phyloP scores from a whole-genome alignment of 2,329 filamentous ascomycete genomes.

The Aureobasidium lini region DNA sequence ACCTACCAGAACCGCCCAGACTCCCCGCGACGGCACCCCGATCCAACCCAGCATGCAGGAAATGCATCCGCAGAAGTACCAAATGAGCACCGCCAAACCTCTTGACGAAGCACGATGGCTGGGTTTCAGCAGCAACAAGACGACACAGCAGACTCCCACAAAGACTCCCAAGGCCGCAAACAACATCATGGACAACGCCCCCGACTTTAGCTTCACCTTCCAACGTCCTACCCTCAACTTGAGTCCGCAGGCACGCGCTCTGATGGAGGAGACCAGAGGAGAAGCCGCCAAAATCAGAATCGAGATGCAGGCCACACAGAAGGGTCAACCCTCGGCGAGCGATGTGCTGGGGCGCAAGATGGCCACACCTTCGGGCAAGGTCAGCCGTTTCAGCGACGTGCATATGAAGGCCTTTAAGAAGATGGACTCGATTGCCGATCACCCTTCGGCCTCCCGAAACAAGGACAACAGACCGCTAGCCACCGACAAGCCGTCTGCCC shows the following conservation, averaged over 20 bases:
- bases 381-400: conserved; percentile 70
- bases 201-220: conserved; percentile 60
- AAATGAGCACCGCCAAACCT: conserved; percentile 64
- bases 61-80: conserved; percentile 85
- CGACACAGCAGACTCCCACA: conserved; percentile 58
- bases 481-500: conserved; percentile 18
- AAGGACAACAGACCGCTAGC: conserved; percentile 33
- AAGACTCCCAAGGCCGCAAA: conserved; percentile 36
- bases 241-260: conserved; percentile 52
- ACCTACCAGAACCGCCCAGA: conserved; percentile 18
- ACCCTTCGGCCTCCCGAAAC: conserved; percentile 69
- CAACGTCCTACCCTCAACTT: conserved; percentile 49
- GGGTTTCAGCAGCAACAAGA: conserved; percentile 70
- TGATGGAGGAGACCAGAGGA: conserved; percentile 61
- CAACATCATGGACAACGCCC: conserved; percentile 33
- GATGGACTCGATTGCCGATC: conserved; percentile 91
- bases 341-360: conserved; percentile 56
- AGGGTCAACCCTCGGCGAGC: conserved; percentile 39
- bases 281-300: conserved; percentile 65
- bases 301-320: conserved; percentile 55
- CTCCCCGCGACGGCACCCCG: conserved; percentile 58
- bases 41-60: conserved; percentile 67
- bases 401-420: conserved; percentile 90
- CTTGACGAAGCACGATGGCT: conserved; percentile 73
- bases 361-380: conserved; percentile 70